Evolutionary conservation across 345 rosid genomes (phyloP), one percentile per base, ranked within the genome.

Genomic region (Sisymbrium irio): DNA sequence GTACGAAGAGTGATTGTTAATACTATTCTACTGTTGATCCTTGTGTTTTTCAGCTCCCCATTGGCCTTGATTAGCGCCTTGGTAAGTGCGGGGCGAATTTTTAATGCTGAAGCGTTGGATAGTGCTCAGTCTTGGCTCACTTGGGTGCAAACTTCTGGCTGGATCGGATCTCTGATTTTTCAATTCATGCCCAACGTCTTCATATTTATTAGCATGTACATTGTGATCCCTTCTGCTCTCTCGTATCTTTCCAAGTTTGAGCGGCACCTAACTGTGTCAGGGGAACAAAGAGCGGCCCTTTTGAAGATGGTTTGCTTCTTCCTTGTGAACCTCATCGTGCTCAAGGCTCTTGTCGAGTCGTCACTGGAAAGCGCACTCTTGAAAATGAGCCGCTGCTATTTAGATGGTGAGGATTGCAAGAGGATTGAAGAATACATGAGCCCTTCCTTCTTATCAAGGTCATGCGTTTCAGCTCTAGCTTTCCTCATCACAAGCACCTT

Each of bases 371-470:
- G 88, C 20, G 88, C 97, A 27, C 81, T 95, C 80, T 81, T 94
- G 62, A 78, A 79, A 56, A 94, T 94, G 99, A 90, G 99, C 14
- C 83, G 96, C 54, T 94, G 97, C 83, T 94, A 94, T 74, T 72
- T 94, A 82, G 97, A 94, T 35, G 99, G 99, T 53, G 97, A 95
- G 83, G 97, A 95, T 78, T 92, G 99, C 89, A 95, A 86, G 83
- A 85, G 87, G 81, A 95, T 95, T 28, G 97, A 95, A 85, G 89
- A 95, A 80, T 95, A 95, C 82, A 84, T 92, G 92, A 92, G 92
- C 41, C 88, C 97, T 10, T 95, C 99, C 42, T 90, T 95, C 80
- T 73, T 95, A 56, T 90, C 97, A 28, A 90, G 90, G 62, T 90
- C 97, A 2, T 92, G 99, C 78, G 92, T 95, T 57, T 95, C 99